phyloP scores from a whole-genome alignment of 2,329 filamentous ascomycete species.

The Fusarium miscanthi region DNA sequence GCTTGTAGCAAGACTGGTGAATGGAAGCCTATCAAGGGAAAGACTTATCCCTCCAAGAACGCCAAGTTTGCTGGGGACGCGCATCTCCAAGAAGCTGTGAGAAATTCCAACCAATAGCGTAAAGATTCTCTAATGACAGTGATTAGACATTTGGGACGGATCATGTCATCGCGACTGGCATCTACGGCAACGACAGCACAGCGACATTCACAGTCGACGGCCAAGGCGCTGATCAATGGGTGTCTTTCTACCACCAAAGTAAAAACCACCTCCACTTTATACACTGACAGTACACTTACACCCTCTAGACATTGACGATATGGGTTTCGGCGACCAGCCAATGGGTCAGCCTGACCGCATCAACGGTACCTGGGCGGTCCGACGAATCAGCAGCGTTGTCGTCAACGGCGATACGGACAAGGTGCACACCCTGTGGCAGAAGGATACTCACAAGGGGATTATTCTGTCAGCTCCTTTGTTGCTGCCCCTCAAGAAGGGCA shows the following conservation, averaged over 20 bases:
- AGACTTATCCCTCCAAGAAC: conserved; percentile 57
- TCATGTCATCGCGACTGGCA: conserved; percentile 60
- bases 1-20: conserved; percentile 56
- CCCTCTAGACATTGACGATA: conserved; percentile 65
- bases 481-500: conserved; percentile 63
- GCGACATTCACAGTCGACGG: conserved; percentile 61
- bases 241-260: conserved; percentile 67
- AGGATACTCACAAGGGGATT: conserved; percentile 67
- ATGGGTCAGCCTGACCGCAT: conserved; percentile 69
- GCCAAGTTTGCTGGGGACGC: conserved; percentile 58
- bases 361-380: conserved; percentile 68
- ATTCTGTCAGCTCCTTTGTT: conserved; percentile 67
- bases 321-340: conserved; percentile 68
- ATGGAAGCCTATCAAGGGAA: conserved; percentile 59
- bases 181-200: conserved; percentile 64
- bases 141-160: conserved; percentile 57
- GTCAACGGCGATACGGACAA: conserved; percentile 61
- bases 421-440: conserved; percentile 62
- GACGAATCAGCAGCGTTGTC: conserved; percentile 69
- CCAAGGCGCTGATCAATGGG: conserved; percentile 62
- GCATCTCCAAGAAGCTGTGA: conserved; percentile 61
- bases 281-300: too few relatives aligned
- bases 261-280: too few relatives aligned
- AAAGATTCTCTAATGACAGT: rapidly evolving
- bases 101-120: not conserved